Conservation (phyloP, 2,329 filamentous ascomycete species). For the Neoscytalidium dimidiatum region DNA sequence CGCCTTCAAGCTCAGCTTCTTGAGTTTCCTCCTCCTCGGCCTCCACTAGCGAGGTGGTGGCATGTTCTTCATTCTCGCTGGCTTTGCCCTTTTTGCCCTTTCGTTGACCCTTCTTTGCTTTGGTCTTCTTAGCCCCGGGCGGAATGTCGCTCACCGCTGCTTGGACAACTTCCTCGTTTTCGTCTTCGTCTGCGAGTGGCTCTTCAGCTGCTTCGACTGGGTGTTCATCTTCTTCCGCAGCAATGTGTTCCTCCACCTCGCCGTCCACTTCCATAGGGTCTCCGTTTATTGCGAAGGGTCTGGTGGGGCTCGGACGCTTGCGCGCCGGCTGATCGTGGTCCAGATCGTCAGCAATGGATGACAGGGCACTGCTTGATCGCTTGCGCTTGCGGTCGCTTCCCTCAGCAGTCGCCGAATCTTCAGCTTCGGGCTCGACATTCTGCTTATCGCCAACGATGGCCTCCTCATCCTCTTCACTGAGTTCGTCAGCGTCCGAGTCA, state of each 20-base stretch:
- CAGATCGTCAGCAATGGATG: constrained; percentile 35
- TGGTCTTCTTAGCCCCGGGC: not conserved
- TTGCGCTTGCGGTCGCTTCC: constrained; percentile 45
- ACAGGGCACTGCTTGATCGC: constrained; percentile 42
- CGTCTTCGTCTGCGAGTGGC: constrained; percentile 14
- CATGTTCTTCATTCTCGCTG: constrained; percentile 27
- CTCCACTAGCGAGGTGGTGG: constrained; percentile 17
- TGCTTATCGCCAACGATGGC: not conserved
- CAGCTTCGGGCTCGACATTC: constrained; percentile 1
- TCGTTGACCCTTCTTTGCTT: constrained; percentile 17
- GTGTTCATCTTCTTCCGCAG: constrained; percentile 7
- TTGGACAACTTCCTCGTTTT: constrained; percentile 5
- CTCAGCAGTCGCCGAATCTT: constrained; percentile 6
- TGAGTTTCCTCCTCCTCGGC: constrained; percentile 26
- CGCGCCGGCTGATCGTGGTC: constrained; percentile 37
- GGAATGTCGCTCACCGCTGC: not conserved
- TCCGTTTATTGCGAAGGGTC: constrained; percentile 29
- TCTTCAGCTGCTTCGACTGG: constrained; percentile 31
- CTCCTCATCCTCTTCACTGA: constrained; percentile 17
- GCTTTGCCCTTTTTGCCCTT: constrained; percentile 17
- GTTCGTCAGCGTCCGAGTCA: not conserved
- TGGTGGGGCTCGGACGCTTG: constrained; percentile 36
- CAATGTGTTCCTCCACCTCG: constrained; percentile 12
- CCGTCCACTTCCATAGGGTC: constrained; percentile 33
- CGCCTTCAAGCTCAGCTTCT: constrained; percentile 45